phyloP scores from a whole-genome alignment of 1,284 basidiomycete species.

The Cutaneotrichosporon curvatum region DNA sequence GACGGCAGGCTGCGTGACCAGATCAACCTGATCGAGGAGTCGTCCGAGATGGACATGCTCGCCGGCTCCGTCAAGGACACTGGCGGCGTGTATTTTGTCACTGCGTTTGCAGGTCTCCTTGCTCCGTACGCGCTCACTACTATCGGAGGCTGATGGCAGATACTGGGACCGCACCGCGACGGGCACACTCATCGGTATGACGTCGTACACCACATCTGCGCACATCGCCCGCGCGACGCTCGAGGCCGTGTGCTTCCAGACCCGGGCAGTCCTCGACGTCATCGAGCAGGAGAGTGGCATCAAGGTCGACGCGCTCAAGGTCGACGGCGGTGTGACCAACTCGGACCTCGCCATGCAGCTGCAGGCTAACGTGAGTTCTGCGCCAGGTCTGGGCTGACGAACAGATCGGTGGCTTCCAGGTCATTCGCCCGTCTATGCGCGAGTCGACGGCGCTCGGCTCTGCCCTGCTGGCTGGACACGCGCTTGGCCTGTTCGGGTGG shows the following conservation, averaged over 20 bases:
- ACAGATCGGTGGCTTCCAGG: slow-evolving; percentile 74
- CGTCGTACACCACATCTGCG: slow-evolving; percentile 84
- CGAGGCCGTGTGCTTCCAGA: slow-evolving; percentile 71
- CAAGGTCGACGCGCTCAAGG: slow-evolving; percentile 74
- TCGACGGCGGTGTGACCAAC: slow-evolving; percentile 93
- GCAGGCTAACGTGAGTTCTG: slow-evolving; percentile 60
- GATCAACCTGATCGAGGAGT: slow-evolving; percentile 72
- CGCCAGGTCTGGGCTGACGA: slow-evolving; percentile 8
- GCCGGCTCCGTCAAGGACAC: slow-evolving; percentile 71
- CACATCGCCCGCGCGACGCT: slow-evolving; percentile 91
- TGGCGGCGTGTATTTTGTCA: slow-evolving; percentile 95
- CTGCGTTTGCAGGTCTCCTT: slow-evolving; percentile 85
- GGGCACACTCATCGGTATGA: slow-evolving; percentile 52
- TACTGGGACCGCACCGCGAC: slow-evolving; percentile 44
- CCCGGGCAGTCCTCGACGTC: slow-evolving; percentile 86
- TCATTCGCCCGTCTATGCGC: slow-evolving; percentile 89
- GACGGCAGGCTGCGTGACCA: slow-evolving; percentile 64
- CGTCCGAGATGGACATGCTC: slow-evolving; percentile 76
- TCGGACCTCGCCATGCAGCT: slow-evolving; percentile 73
- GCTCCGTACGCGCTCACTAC: slow-evolving; percentile 53
- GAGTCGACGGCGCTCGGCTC: slow-evolving; percentile 97
- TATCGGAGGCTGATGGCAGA: neutral
- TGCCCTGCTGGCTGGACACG: slow-evolving; percentile 86
- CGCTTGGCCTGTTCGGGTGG: slow-evolving; percentile 89
- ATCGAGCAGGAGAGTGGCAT: slow-evolving; percentile 50